phyloP scores from a whole-genome alignment of 345 rosid species.

The Aurinia saxatilis region DNA sequence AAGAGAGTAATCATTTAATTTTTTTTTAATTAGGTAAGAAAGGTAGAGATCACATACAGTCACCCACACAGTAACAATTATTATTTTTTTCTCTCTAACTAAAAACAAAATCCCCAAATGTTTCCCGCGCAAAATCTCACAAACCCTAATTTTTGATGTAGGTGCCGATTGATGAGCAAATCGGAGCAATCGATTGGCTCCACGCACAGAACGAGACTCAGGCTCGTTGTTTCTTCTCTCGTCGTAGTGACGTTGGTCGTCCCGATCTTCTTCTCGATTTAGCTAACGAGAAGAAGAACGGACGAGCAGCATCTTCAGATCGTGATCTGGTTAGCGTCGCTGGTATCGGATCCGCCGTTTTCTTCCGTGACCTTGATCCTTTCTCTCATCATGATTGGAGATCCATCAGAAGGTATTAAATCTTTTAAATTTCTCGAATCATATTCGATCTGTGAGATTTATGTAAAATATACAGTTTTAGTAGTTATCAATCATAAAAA shows the following conservation, averaged over 20 bases:
- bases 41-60: no score
- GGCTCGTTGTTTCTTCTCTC: conserved; percentile 84
- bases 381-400: conserved; percentile 83
- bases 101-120: not conserved
- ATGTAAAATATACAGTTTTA: no score
- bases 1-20: not conserved
- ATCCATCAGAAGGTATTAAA: conserved; percentile 62
- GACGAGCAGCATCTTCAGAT: conserved; percentile 10
- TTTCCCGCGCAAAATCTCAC: conserved; percentile 2
- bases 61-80: no score
- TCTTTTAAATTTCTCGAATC: not conserved
- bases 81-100: no score
- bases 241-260: conserved; percentile 38
- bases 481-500: no score
- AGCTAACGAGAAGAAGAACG: conserved; percentile 36
- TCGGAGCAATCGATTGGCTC: conserved; percentile 88
- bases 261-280: conserved; percentile 35
- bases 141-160: conserved; percentile 4
- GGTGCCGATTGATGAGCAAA: conserved; percentile 63
- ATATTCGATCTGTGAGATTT: not conserved
- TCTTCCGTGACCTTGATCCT: conserved; percentile 63
- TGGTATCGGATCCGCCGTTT: conserved; percentile 80
- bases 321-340: conserved; percentile 59
- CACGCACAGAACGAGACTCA: conserved; percentile 62
- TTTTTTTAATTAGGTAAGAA: no score